Base-by-base conservation (phyloP, 768 basidiomycete genomes). In the Leccinum subtestaceum region DNA sequence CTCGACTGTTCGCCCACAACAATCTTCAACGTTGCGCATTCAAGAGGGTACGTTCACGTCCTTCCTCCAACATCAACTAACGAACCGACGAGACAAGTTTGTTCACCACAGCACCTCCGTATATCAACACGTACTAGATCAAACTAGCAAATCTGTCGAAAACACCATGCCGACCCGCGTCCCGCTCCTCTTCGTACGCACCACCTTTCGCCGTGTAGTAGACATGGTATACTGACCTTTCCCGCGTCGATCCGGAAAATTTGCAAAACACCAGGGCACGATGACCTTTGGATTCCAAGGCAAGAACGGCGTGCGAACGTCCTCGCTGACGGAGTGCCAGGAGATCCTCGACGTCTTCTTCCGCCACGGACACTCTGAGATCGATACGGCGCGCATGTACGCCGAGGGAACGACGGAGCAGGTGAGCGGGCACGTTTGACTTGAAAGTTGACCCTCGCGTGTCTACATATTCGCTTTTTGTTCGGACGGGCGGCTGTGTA, bases 351-450 rank as follows among this genome's bases (percentile, higher is more conserved):
- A 82, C 32, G 64, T 72, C 3, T 81, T 80, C 68, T 71, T 78
- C 49, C 62, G 64, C 13, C 67, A 77, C 48, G 80, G 80, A 3
- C 73, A 80, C 56, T 72, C 63, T 8, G 78, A 81, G 63, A 68
- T 85, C 23, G 84, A 86, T 58, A 81, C 82, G 0, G 79, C 83
- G 9, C 74, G 81, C 17, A 64, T 74, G 7, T 85, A 87, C 57
- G 75, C 71, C 11, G 76, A 75, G 25, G 83, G 84, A 1, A 84
- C 84, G 0, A 83, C 83, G 7, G 85, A 88, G 66, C 75, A 76
- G 66, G 81, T 79, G 40, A 8, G 47, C 9, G 72, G 52, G 43
- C 19, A 11, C 1, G 19, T 5, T 45, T 19, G 19, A 19, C 19
- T 43, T 43, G 38, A 13, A 38, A 13, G 1, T 38, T 1, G 40